Evolutionary conservation across 1,284 basidiomycete genomes (phyloP).

Genomic region (Rhodotorula sp.): DNA sequence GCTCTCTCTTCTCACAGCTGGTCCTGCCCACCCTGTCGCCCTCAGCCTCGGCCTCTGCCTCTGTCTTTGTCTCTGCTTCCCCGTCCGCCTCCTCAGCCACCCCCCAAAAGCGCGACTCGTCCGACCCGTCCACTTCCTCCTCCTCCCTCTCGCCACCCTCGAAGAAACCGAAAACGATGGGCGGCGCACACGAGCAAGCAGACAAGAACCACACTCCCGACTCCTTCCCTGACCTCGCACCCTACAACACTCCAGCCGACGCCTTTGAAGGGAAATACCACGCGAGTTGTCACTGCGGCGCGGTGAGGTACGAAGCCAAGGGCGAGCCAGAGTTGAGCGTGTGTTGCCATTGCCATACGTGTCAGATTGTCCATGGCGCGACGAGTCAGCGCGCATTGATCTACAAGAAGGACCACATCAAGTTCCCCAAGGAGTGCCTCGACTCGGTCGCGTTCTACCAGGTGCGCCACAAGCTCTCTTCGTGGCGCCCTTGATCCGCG

Average conservation of each 20-base stretch:
- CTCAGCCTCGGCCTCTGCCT: too few relatives aligned
- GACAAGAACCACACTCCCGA: conserved; percentile 9
- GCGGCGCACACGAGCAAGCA: conserved; percentile 15
- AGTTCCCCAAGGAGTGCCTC: conserved; percentile 8
- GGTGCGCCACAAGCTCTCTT: conserved; percentile 2
- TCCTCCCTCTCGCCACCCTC: not conserved
- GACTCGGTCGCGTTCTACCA: conserved; percentile 28
- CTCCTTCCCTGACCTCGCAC: conserved; percentile 10
- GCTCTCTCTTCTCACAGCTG: too few relatives aligned
- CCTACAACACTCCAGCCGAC: conserved; percentile 13
- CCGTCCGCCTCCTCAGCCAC: not conserved
- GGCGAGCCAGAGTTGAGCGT: conserved; percentile 20
- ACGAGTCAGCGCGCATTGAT: conserved; percentile 24
- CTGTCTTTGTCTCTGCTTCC: too few relatives aligned
- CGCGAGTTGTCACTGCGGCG: conserved; percentile 22
- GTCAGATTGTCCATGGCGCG: conserved; percentile 28
- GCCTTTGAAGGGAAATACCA: conserved; percentile 16
- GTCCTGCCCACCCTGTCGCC: too few relatives aligned
- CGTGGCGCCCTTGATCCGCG: too few relatives aligned
- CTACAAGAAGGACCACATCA: conserved; percentile 31
- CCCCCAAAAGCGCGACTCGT: not conserved
- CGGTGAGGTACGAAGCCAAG: conserved; percentile 21
- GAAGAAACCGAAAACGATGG: conserved; percentile 6
- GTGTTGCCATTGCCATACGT: conserved; percentile 29
- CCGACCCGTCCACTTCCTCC: not conserved